phyloP scores from a whole-genome alignment of 1,284 basidiomycete genomes.

The Schizopora paradoxa region DNA sequence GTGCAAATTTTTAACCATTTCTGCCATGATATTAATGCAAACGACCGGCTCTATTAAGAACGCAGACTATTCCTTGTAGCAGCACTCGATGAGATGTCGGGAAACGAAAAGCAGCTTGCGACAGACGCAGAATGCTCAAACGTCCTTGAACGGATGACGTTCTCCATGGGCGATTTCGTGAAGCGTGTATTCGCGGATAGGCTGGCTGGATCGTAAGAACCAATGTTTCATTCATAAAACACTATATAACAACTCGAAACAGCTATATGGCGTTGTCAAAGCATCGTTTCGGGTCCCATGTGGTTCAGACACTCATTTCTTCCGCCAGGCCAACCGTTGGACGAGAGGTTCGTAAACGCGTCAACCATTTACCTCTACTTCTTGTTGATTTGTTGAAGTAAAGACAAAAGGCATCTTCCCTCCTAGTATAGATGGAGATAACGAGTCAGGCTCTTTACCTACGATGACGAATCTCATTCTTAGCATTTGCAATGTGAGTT shows the following conservation, averaged over 20 bases:
- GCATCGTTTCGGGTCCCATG: conserved; percentile 90
- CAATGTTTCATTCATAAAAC: conserved; percentile 1
- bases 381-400: conserved; percentile 4
- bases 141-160: conserved; percentile 79
- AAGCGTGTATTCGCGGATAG: conserved; percentile 83
- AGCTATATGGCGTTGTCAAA: conserved; percentile 66
- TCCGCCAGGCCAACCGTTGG: conserved; percentile 71
- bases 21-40: conserved; percentile 7
- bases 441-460: conserved; percentile 62
- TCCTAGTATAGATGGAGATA: conserved; percentile 35
- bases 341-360: conserved; percentile 71
- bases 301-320: conserved; percentile 81
- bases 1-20: conserved; percentile 21
- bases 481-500: conserved; percentile 58
- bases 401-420: conserved; percentile 65
- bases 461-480: conserved; percentile 66
- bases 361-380: conserved; percentile 3
- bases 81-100: conserved; percentile 77
- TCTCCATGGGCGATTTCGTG: conserved; percentile 93
- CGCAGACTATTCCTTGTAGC: conserved; percentile 79
- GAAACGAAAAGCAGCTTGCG: conserved; percentile 82
- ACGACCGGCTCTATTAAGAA: too few species aligned
- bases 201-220: conserved; percentile 76
- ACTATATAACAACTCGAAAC: conserved; percentile 7
- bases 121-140: conserved; percentile 90